These are phyloP conservation scores for maize (Zea mays) DNA, from an alignment of 176 grass and related monocot genomes.

Conservation along the genomic window DNA sequence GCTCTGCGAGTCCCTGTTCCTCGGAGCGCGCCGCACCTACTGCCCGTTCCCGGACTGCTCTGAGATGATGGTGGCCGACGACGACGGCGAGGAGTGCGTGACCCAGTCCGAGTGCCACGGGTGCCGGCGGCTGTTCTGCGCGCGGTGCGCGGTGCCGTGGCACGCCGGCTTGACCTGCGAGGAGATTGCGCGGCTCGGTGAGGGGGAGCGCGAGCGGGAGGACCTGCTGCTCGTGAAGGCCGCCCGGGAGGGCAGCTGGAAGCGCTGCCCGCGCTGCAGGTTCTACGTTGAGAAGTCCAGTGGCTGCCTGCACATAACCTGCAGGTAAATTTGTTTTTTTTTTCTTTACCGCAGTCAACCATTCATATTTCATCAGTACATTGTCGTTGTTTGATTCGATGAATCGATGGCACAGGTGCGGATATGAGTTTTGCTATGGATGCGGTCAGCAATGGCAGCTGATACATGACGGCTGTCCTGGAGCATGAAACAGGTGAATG, in stretches of 20 bases:
- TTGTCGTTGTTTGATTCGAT: background rate
- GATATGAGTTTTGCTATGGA: constrained; percentile 68
- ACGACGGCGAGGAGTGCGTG: constrained; percentile 12
- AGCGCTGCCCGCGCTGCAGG: constrained; percentile 63
- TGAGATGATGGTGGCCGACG: constrained; percentile 47
- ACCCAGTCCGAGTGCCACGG: constrained; percentile 61
- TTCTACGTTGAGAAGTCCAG: constrained; percentile 61
- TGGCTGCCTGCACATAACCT: constrained; percentile 69
- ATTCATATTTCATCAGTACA: background rate
- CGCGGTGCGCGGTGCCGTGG: constrained; percentile 58
- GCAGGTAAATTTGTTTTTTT: constrained; percentile 64
- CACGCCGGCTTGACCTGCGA: constrained; percentile 55
- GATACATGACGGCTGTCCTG: constrained; percentile 37
- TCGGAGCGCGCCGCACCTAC: constrained; percentile 30
- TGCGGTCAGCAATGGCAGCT: constrained; percentile 44
- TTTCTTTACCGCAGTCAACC: no score
- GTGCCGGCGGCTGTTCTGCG: constrained; percentile 65
- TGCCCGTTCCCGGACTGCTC: constrained; percentile 81
- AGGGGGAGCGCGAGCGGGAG: constrained; percentile 46
- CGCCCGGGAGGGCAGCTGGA: constrained; percentile 61
- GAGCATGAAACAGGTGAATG: constrained; percentile 11
- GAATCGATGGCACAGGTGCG: constrained; percentile 42
- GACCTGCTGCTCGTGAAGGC: constrained; percentile 62
- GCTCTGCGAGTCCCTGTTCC: constrained; percentile 52
- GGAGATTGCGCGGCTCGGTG: constrained; percentile 45